Base-by-base conservation (phyloP, 2,329 filamentous ascomycete species). In the Coniosporium tulheliwenetii region DNA sequence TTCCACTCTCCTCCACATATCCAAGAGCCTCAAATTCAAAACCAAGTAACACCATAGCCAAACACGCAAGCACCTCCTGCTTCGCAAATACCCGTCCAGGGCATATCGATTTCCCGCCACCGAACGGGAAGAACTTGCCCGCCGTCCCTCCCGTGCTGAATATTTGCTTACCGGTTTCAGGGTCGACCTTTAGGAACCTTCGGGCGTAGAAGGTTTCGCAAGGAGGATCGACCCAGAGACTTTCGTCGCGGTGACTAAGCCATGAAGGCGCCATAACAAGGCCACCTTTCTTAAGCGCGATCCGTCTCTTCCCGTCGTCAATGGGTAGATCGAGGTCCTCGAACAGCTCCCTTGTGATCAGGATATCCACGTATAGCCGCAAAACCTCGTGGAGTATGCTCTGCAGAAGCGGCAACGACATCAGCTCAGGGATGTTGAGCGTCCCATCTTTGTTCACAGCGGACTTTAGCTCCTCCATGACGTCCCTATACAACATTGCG, bases 311-410 rank as follows among this genome's bases (percentile, higher is more conserved):
- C 19, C 19, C 19, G 32, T 52, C 52, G 9, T 52, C 50, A 12
- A 52, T 47, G 1, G 54, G 54, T 1, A 60, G 41, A 0, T 41
- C 39, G 12, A 55, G 40, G 34, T 54, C 50, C 33, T 57, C 46
- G 7, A 45, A 39, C 5, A 56, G 34, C 26, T 48, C 52, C 5
- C 57, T 48, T 8, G 52, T 54, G 1, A 60, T 47, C 2, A 57
- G 45, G 8, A 55, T 43, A 37, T 55, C 53, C 9, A 51, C 49
- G 40, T 58, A 56, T 5, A 60, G 36, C 1, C 56, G 50, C n/a
- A 61, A 43, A 3, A 48, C 48, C 42, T 60, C 56, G 7, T 50
- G 50, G 47, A 52, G 59, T 13, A 59, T 45, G 36, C 52, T 56
- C 36, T 58, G 53, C 5, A 60, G 43, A 5, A 59, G 47, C 8